Conservation (phyloP, 257 asterid species). For the Fraxinus anomala region DNA sequence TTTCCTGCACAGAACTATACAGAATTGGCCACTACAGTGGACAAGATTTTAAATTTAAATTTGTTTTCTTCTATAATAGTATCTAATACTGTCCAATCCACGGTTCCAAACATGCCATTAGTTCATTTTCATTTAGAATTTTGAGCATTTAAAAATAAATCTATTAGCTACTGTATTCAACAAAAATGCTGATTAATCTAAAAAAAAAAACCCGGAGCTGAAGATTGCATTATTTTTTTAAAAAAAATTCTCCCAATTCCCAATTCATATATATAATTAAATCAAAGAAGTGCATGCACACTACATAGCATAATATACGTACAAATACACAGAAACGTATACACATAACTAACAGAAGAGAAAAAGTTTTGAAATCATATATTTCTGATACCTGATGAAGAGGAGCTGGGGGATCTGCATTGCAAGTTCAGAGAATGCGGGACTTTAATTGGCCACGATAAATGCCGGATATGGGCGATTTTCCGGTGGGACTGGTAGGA, state of each 20-base stretch:
- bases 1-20: background rate
- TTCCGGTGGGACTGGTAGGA: constrained; percentile 33
- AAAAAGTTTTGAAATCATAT: background rate
- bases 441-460: constrained; percentile 36
- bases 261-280: constrained; percentile 3
- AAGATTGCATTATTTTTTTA: background rate
- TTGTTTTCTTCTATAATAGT: background rate
- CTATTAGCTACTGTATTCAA: background rate
- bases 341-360: background rate
- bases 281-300: background rate
- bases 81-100: background rate
- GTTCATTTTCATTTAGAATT: background rate
- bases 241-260: background rate
- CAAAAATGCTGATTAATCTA: background rate
- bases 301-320: background rate
- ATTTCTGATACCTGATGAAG: constrained; percentile 49
- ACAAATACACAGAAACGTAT: background rate
- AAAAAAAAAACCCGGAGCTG: background rate
- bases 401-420: constrained; percentile 49
- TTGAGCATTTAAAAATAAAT: background rate
- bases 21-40: background rate
- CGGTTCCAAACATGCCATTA: background rate
- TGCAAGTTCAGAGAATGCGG: constrained; percentile 36
- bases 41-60: too few species aligned
- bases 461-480: constrained; percentile 34